phyloP scores from a whole-genome alignment of 345 rosid genomes.

The Luvunga scandens region DNA sequence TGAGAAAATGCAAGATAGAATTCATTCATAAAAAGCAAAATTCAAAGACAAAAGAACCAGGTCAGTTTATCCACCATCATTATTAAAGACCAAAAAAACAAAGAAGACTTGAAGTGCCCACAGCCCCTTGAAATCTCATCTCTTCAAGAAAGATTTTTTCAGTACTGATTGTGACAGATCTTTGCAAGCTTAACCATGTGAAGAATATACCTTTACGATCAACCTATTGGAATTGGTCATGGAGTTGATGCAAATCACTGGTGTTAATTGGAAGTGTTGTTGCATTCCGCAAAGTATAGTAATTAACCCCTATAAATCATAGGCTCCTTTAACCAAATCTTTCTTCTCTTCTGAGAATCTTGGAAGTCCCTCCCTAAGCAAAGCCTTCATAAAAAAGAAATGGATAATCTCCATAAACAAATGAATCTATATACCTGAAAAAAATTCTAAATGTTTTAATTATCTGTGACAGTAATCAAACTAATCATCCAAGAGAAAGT shows the following conservation, averaged over 20 bases:
- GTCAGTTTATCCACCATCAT: not conserved
- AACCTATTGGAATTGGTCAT: not conserved
- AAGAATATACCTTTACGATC: not conserved
- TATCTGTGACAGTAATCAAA: too few relatives aligned
- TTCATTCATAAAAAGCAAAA: not conserved
- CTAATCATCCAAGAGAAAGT: constrained; percentile 35
- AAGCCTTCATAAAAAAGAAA: not conserved
- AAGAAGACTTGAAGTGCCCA: not conserved
- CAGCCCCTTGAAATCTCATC: not conserved
- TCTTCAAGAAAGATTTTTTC: not conserved
- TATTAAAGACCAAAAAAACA: not conserved
- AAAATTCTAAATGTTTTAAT: too few relatives aligned
- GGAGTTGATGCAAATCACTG: not conserved
- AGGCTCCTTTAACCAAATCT: constrained; percentile 29
- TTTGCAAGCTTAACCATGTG: not conserved
- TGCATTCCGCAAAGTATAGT: constrained; percentile 35
- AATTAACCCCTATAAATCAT: constrained; percentile 47
- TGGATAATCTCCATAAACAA: constrained; percentile 8
- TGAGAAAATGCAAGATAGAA: not conserved
- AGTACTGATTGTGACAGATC: not conserved
- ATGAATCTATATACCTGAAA: constrained; percentile 38
- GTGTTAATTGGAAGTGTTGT: not conserved
- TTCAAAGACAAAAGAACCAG: not conserved
- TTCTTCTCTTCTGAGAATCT: constrained; percentile 33
- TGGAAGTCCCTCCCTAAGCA: constrained; percentile 38